Conservation (phyloP, 1,139 yeast genomes). For the Nakaseomyces delphensis region DNA sequence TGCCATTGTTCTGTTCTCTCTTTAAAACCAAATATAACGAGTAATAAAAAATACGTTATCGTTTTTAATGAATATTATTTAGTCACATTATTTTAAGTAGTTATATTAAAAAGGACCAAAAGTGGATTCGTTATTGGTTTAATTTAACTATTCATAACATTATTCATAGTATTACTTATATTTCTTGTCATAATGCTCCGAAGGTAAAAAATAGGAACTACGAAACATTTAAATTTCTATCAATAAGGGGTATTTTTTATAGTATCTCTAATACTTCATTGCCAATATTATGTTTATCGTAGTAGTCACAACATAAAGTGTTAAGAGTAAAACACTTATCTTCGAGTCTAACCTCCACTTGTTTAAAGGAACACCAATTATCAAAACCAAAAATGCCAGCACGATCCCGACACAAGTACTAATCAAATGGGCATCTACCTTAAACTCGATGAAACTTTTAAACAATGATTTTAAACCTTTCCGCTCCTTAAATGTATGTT, state of each 20-base stretch:
- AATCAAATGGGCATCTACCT: conserved; percentile 40
- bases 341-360: conserved; percentile 55
- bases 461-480: conserved; percentile 10
- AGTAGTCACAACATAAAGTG: conserved; percentile 17
- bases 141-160: too few species aligned
- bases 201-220: too few species aligned
- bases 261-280: conserved; percentile 7
- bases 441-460: conserved; percentile 30
- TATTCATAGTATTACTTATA: too few species aligned
- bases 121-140: too few species aligned
- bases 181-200: too few species aligned
- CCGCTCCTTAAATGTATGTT: conserved; percentile 6
- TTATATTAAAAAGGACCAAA: too few species aligned
- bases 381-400: conserved; percentile 44
- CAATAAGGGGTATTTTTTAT: neutral
- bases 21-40: too few species aligned
- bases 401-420: conserved; percentile 47
- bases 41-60: too few species aligned
- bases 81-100: too few species aligned
- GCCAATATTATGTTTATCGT: conserved; percentile 11
- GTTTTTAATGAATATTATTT: too few species aligned
- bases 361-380: conserved; percentile 50
- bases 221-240: too few species aligned
- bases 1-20: too few species aligned
- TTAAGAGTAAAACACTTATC: conserved; percentile 38